Conservation (phyloP, 1,139 yeast species). For the Yamadazyma aaseri region DNA sequence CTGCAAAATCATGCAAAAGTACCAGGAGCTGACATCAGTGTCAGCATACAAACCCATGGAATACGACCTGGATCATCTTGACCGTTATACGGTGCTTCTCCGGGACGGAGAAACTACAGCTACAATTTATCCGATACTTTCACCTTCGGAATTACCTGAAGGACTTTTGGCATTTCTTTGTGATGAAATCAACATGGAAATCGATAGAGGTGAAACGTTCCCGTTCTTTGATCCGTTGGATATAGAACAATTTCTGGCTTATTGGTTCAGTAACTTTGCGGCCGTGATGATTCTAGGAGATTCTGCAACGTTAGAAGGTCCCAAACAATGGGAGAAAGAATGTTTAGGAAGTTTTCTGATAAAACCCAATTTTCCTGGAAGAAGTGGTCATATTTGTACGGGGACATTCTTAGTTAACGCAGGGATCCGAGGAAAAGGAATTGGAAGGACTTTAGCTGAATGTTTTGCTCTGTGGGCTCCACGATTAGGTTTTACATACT, state of each 20-base stretch:
- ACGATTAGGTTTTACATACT: constrained; percentile 77
- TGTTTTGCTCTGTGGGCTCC: constrained; percentile 92
- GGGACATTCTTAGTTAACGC: constrained; percentile 88
- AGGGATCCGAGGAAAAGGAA: constrained; percentile 89
- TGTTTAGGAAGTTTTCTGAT: constrained; percentile 83
- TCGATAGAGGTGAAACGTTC: constrained; percentile 83
- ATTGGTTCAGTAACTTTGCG: constrained; percentile 87
- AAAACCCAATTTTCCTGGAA: constrained; percentile 88
- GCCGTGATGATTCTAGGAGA: constrained; percentile 87
- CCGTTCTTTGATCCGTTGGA: constrained; percentile 80
- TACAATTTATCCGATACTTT: constrained; percentile 81
- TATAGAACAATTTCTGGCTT: constrained; percentile 68
- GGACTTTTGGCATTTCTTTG: constrained; percentile 78
- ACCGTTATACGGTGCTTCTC: constrained; percentile 63
- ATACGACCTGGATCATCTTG: constrained; percentile 32
- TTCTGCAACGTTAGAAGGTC: constrained; percentile 54
- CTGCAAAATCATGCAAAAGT: constrained; percentile 7
- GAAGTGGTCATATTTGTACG: constrained; percentile 91
- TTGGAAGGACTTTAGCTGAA: constrained; percentile 81
- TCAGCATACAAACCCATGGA: constrained; percentile 17
- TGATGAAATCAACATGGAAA: constrained; percentile 92
- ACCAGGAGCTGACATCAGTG: not conserved
- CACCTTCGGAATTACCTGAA: constrained; percentile 63
- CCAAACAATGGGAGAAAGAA: constrained; percentile 83
- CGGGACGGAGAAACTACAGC: constrained; percentile 92